These are phyloP conservation scores for Boletellus deceptivus DNA, from an alignment of 1,284 basidiomycete species.

Conservation along the genomic window DNA sequence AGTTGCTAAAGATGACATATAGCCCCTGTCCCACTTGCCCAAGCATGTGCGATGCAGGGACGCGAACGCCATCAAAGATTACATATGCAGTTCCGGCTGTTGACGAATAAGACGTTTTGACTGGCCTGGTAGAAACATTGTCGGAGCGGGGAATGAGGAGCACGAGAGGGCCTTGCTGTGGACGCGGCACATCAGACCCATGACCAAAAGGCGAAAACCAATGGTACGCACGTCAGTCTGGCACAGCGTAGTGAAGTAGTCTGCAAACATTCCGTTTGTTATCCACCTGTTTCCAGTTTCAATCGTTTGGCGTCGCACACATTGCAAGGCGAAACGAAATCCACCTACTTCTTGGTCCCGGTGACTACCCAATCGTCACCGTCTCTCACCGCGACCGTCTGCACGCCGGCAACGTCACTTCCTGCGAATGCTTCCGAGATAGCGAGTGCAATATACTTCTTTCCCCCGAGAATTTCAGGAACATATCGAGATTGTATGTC, in stretches of 20 bases:
- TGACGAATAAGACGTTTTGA: constrained; percentile 88
- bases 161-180: constrained; percentile 78
- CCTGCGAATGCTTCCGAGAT: constrained; percentile 87
- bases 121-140: constrained; percentile 85
- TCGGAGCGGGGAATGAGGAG: constrained; percentile 80
- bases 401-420: constrained; percentile 84
- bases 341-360: constrained; percentile 75
- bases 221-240: constrained; percentile 51
- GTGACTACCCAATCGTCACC: constrained; percentile 86
- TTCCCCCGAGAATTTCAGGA: constrained; percentile 69
- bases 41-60: constrained; percentile 83
- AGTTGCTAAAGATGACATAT: constrained; percentile 82
- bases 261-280: constrained; percentile 83
- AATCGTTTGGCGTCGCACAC: neutral
- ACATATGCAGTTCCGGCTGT: constrained; percentile 90
- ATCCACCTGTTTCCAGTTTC: constrained; percentile 68
- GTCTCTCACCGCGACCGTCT: constrained; percentile 82
- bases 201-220: neutral
- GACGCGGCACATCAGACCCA: constrained; percentile 3
- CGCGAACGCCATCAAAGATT: constrained; percentile 88
- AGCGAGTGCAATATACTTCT: constrained; percentile 75
- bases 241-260: constrained; percentile 79
- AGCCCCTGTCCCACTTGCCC: constrained; percentile 86
- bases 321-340: neutral
- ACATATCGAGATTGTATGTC: constrained; percentile 75